Base-by-base conservation (phyloP, 2,329 filamentous ascomycete species). In the Fusarium duplospermum region DNA sequence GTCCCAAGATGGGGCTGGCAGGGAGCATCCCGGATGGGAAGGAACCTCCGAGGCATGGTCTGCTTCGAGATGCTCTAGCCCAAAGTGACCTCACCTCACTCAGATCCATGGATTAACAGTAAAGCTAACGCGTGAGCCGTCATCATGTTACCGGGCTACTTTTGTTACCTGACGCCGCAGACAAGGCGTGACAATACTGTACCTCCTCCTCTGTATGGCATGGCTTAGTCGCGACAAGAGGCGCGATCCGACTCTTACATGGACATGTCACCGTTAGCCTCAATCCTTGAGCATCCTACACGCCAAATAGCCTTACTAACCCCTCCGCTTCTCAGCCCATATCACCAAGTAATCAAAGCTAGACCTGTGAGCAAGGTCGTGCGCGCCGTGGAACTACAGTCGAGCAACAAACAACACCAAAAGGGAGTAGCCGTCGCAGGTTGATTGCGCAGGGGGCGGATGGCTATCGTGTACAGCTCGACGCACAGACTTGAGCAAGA, bases 11-110 rank as follows among this genome's bases (percentile, higher is more conserved):
- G 72, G 72, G 62, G 66, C 72, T 57, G 69, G 60, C 72, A 74
- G 60, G 72, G 72, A 58, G 38, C 61, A 70, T 60, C 70, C 73
- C 52, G 68, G 73, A 66, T 72, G 42, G 73, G 73, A 72, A 76
- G 71, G 62, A 66, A 70, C n/a, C 61, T 76, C 73, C 73, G 73
- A 71, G 45, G 73, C 73, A 74, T 31, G 42, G 35, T 62, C 52
- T 74, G 72, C 72, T 54, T 69, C 71, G 65, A 61, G 64, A 74
- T 69, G 52, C 68, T 69, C 45, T 40, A 66, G 69, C 61, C 62
- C 64, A 62, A 65, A 72, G 45, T 56, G 61, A 65, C 57, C 64
- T 74, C 57, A 65, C 57, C 59, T 74, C 57, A 59, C 47, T 54
- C 47, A 54, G 47, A 54, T 54, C 47, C 47, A 54, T 52, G 27